These are phyloP conservation scores for Micromonas pusilla DNA, from an alignment of 139 green algal genomes.

Conservation along the genomic window DNA sequence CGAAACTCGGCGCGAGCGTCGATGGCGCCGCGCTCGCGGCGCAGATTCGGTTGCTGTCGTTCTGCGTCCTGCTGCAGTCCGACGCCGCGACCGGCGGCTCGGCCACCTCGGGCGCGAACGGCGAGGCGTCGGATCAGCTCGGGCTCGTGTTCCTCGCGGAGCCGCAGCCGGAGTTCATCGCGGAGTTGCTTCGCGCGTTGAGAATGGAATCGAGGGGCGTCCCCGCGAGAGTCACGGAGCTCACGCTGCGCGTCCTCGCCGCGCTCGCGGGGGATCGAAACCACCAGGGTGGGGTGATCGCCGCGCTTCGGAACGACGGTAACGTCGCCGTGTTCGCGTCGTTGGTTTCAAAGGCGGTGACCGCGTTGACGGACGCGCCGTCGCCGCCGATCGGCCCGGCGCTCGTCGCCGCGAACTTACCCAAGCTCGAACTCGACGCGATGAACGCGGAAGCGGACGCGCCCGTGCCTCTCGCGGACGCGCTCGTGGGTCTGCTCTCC, in stretches of 20 bases:
- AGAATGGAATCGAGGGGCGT: slow-evolving; percentile 38
- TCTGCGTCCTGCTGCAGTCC: slow-evolving; percentile 61
- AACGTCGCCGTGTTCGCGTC: neutral
- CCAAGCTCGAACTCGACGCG: neutral
- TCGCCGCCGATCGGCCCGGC: neutral
- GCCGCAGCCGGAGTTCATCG: slow-evolving; percentile 56
- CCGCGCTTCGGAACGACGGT: neutral
- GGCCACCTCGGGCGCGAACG: too few species aligned
- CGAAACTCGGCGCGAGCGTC: slow-evolving; percentile 44
- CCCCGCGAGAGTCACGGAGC: slow-evolving; percentile 53
- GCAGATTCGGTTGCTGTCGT: slow-evolving; percentile 58
- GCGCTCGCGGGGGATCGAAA: slow-evolving; percentile 63
- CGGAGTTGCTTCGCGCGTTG: slow-evolving; percentile 61
- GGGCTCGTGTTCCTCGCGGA: slow-evolving; percentile 45
- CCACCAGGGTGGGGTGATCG: slow-evolving; percentile 34
- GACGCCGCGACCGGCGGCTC: slow-evolving; percentile 6
- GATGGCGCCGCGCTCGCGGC: slow-evolving; percentile 46
- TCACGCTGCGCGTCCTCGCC: slow-evolving; percentile 50
- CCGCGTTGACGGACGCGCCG: neutral
- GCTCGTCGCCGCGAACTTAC: neutral
- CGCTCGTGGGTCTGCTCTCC: slow-evolving; percentile 68
- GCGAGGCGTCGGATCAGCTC: slow-evolving; percentile 52
- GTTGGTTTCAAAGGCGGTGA: neutral
- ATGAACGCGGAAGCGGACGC: neutral
- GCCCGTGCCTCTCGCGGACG: slow-evolving; percentile 46